These are phyloP conservation scores for Hydnomerulius pinastri DNA, from an alignment of 768 basidiomycete genomes.

Conservation along the genomic window DNA sequence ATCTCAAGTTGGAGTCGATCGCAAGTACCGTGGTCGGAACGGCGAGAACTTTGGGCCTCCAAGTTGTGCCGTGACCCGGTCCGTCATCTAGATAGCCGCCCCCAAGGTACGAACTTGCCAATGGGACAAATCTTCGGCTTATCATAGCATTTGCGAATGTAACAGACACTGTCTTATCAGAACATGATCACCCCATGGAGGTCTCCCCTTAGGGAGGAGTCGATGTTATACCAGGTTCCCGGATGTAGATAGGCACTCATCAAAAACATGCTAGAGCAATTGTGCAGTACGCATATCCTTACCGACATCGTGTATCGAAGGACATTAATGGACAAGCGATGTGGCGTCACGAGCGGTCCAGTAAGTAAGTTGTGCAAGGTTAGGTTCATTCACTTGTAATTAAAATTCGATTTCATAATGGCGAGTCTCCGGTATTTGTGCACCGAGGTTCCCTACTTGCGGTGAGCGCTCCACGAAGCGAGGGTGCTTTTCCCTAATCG, in stretches of 20 bases:
- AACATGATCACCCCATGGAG: slow-evolving; percentile 13
- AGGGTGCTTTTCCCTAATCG: slow-evolving; percentile 31
- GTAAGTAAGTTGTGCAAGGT: slow-evolving; percentile 31
- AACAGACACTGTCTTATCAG: slow-evolving; percentile 28
- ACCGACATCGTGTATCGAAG: slow-evolving; percentile 34
- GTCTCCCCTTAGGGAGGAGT: slow-evolving; percentile 10
- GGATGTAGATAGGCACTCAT: slow-evolving; percentile 30
- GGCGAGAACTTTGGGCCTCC: slow-evolving; percentile 85
- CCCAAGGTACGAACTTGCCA: slow-evolving; percentile 29
- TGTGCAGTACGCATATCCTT: slow-evolving; percentile 22
- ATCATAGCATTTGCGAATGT: slow-evolving; percentile 13
- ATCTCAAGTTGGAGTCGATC: slow-evolving; percentile 83
- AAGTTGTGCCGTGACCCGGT: slow-evolving; percentile 76
- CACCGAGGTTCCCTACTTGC: slow-evolving; percentile 30
- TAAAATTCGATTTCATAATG: slow-evolving; percentile 45
- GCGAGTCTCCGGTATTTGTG: slow-evolving; percentile 33
- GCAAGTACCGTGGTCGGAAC: slow-evolving; percentile 88
- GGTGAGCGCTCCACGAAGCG: slow-evolving; percentile 21
- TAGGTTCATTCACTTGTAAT: slow-evolving; percentile 42
- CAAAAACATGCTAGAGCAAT: slow-evolving; percentile 14
- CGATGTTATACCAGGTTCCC: slow-evolving; percentile 16
- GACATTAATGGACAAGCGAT: slow-evolving; percentile 34
- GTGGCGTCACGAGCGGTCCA: slow-evolving; percentile 33
- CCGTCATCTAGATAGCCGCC: slow-evolving; percentile 12
- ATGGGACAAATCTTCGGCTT: slow-evolving; percentile 21